Evolutionary conservation across 202 grass and related monocot species (phyloP).

Genomic region (Panicum virgatum): DNA sequence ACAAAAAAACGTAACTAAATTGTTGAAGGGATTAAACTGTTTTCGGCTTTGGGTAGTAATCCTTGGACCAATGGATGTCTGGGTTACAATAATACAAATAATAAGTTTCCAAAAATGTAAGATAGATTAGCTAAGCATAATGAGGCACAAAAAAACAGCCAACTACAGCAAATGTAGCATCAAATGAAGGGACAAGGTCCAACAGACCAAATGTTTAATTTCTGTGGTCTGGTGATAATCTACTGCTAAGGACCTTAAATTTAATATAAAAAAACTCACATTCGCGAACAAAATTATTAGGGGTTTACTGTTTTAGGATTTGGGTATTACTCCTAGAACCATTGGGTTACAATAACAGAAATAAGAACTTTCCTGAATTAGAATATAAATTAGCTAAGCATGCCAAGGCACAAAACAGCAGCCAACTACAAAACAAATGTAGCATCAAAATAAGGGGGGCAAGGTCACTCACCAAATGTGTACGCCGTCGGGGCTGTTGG

Average conservation of each 20-base stretch:
- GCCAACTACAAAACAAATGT: background rate
- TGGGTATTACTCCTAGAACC: background rate
- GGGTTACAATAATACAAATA: background rate
- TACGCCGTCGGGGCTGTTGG: slow-evolving; percentile 69
- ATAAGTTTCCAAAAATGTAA: slow-evolving; percentile 6
- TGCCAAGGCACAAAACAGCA: slow-evolving; percentile 7
- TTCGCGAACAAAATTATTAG: background rate
- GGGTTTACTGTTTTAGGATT: background rate
- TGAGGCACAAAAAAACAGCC: slow-evolving; percentile 8
- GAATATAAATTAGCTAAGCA: background rate
- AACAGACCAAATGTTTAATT: slow-evolving; percentile 61
- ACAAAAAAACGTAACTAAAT: background rate
- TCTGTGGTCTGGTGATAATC: background rate
- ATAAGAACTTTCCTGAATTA: slow-evolving; percentile 13
- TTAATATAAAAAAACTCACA: background rate
- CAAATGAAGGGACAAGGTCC: background rate
- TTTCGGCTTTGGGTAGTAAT: background rate
- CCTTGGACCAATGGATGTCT: background rate
- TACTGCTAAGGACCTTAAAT: background rate
- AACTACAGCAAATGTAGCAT: slow-evolving; percentile 8
- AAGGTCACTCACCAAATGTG: slow-evolving; percentile 70
- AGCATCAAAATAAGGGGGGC: background rate
- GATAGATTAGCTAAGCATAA: background rate
- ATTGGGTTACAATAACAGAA: background rate
- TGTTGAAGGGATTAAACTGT: slow-evolving; percentile 2